Percentiles rank a stretch among this genome's conserved stretches.
Evolutionary conservation across 2,329 filamentous ascomycete genomes (phyloP).

Genomic region (Ceratocystis alfenasii): DNA sequence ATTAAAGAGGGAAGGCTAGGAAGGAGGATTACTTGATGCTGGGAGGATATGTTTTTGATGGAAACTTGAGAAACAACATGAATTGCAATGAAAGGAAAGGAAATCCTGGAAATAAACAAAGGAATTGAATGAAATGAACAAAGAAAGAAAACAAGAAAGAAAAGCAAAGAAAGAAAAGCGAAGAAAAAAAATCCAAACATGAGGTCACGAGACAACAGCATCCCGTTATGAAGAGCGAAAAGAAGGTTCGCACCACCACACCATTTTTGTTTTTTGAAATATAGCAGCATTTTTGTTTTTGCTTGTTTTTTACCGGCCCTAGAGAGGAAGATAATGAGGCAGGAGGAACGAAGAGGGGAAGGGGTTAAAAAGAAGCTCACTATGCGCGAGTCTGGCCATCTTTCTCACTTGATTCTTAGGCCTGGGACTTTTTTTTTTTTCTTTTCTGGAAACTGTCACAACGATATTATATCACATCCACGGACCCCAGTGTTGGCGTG

Average conservation of each 20-base stretch:
- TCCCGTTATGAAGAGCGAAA: neutral
- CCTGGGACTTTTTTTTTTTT: neutral
- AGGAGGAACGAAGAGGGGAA: no score
- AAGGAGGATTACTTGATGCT: neutral
- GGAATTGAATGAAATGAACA: slow-evolving; percentile 22
- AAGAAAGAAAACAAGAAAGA: slow-evolving; percentile 18
- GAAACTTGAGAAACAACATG: slow-evolving; percentile 14
- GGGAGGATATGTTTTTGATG: neutral
- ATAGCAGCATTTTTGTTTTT: no score
- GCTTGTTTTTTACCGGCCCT: no score
- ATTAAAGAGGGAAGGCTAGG: neutral
- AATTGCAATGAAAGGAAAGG: slow-evolving; percentile 17
- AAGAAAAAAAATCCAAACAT: neutral
- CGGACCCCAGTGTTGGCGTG: neutral
- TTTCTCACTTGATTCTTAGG: no score
- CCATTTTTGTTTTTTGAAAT: no score
- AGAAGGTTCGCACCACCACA: neutral
- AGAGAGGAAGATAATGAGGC: no score
- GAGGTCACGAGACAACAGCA: neutral
- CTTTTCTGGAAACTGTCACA: neutral
- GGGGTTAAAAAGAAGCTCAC: no score
- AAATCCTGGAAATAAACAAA: slow-evolving; percentile 20
- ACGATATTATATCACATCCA: slow-evolving; percentile 1
- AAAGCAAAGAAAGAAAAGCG: slow-evolving; percentile 15
- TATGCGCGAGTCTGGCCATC: no score